Conservation (phyloP, 2,329 filamentous ascomycete species). For the Cladobotryum mycophilum region DNA sequence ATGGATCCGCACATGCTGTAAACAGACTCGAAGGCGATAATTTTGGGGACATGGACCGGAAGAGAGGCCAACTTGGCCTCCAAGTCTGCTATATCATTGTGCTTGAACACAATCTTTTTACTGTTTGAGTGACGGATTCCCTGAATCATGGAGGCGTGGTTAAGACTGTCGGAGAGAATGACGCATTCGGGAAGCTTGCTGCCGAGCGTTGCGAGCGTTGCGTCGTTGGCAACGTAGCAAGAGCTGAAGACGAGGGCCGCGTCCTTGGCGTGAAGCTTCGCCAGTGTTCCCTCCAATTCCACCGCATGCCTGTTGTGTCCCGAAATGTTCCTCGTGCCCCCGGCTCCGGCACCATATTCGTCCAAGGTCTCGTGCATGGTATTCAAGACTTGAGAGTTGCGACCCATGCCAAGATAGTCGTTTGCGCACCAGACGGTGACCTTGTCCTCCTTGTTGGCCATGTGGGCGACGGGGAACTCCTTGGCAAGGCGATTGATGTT, state of each 20-base stretch:
- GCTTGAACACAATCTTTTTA: slow-evolving; percentile 97
- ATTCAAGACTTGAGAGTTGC: slow-evolving; percentile 78
- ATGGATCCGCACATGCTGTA: slow-evolving; percentile 99
- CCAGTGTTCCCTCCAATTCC: slow-evolving; percentile 71
- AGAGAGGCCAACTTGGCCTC: slow-evolving; percentile 88
- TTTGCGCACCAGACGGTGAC: slow-evolving; percentile 99
- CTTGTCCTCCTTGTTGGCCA: slow-evolving; percentile 71
- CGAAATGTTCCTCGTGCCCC: slow-evolving; percentile 94
- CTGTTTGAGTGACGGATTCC: slow-evolving; percentile 96
- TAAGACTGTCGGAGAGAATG: slow-evolving; percentile 93
- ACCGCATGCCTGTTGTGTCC: slow-evolving; percentile 96
- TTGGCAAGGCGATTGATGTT: slow-evolving; percentile 98
- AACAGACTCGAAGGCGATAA: slow-evolving; percentile 97
- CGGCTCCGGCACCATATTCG: slow-evolving; percentile 89
- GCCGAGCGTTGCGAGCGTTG: slow-evolving; percentile 90
- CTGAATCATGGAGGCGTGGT: slow-evolving; percentile 99
- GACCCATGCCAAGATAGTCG: slow-evolving; percentile 96
- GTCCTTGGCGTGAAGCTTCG: slow-evolving; percentile 87
- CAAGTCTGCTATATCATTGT: slow-evolving; percentile 90
- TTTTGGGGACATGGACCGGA: slow-evolving; percentile 81
- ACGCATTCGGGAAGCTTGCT: slow-evolving; percentile 96
- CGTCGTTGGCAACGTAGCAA: slow-evolving; percentile 97
- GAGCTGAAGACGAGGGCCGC: slow-evolving; percentile 91
- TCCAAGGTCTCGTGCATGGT: slow-evolving; percentile 94
- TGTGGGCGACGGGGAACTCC: slow-evolving; percentile 93